These are phyloP conservation scores for Patellifolia procumbens DNA, from an alignment of 179 eudicot genomes.

Conservation along the genomic window DNA sequence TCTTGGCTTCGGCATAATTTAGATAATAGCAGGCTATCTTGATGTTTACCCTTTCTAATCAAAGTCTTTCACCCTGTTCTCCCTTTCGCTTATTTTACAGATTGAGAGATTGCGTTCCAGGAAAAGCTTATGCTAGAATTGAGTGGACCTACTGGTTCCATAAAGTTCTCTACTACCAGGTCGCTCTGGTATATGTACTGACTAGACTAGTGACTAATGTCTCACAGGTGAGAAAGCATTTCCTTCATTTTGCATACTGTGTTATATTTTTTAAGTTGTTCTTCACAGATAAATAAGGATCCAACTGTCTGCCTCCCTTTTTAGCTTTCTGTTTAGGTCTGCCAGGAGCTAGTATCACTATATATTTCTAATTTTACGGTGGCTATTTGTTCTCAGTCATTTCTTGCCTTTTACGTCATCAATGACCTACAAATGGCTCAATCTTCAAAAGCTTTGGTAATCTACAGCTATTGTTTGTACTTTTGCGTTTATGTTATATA, in stretches of 20 bases:
- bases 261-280: neutral
- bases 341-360: neutral
- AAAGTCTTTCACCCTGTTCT: neutral
- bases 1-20: neutral
- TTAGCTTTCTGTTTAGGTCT: neutral
- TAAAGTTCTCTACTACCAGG: constrained; percentile 84
- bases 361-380: constrained; percentile 16
- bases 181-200: constrained; percentile 81
- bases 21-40: neutral
- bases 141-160: constrained; percentile 92
- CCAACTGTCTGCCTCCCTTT: too few species aligned
- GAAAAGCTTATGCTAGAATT: constrained; percentile 54
- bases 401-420: constrained; percentile 89
- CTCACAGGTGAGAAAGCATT: constrained; percentile 64
- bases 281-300: neutral
- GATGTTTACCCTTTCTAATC: constrained; percentile 14
- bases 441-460: constrained; percentile 93
- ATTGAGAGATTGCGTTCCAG: constrained; percentile 50
- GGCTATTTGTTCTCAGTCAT: constrained; percentile 47
- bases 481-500: constrained; percentile 7
- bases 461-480: neutral
- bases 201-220: constrained; percentile 89
- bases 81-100: constrained; percentile 34
- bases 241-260: constrained; percentile 3
- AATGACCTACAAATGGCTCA: constrained; percentile 84